Percentiles rank a stretch among this genome's conserved stretches.
Evolutionary conservation across 495 filamentous ascomycete genomes (phyloP).

Genomic region (Echria macrotheca): DNA sequence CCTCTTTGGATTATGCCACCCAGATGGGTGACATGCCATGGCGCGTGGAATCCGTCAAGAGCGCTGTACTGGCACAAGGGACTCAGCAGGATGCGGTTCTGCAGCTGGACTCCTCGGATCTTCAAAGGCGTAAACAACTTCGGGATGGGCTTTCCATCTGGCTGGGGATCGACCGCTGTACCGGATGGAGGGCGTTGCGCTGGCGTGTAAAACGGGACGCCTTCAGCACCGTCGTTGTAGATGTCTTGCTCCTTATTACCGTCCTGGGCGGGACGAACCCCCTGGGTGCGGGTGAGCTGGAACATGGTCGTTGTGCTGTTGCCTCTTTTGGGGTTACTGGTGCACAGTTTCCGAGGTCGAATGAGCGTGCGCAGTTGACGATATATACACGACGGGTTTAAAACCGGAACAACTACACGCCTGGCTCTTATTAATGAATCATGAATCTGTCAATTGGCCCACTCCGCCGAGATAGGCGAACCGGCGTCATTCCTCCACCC

Average conservation of each 20-base stretch:
- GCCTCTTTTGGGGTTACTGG: no score
- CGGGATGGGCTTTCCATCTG: slow-evolving; percentile 37
- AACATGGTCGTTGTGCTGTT: slow-evolving; percentile 1
- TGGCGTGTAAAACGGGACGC: slow-evolving; percentile 55
- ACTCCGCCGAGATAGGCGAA: no score
- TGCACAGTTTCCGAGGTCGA: no score
- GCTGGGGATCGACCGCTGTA: slow-evolving; percentile 39
- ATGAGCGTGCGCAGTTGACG: no score
- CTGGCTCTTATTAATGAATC: no score
- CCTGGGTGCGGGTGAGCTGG: background rate
- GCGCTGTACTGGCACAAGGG: slow-evolving; percentile 71
- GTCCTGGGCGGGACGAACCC: slow-evolving; percentile 21
- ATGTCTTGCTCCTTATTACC: slow-evolving; percentile 12
- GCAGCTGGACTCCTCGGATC: slow-evolving; percentile 62
- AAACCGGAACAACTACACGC: no score
- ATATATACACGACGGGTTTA: no score
- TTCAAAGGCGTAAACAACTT: slow-evolving; percentile 61
- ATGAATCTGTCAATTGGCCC: no score
- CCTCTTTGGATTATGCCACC: slow-evolving; percentile 61
- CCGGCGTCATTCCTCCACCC: no score
- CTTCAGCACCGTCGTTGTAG: slow-evolving; percentile 8
- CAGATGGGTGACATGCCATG: slow-evolving; percentile 63
- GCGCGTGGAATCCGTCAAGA: slow-evolving; percentile 60
- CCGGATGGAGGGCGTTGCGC: slow-evolving; percentile 50
- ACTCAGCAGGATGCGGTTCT: slow-evolving; percentile 60